Evolutionary conservation across 768 basidiomycete species (phyloP), one percentile per base, ranked within the genome.

Genomic region (Macrolepiota albuminosa): DNA sequence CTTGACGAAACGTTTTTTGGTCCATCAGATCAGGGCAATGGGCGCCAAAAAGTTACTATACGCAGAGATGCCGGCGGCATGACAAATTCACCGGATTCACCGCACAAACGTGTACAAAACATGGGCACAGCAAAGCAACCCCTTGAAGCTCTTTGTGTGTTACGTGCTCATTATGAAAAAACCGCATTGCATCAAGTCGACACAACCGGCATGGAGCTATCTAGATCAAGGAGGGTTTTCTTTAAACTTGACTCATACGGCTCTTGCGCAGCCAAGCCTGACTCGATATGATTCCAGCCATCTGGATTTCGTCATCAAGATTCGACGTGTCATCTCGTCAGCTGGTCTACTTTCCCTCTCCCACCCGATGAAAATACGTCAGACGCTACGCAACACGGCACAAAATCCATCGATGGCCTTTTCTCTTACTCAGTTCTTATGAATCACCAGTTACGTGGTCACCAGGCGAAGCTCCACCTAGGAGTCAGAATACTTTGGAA

Each of bases 31-130:
- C 57, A 45, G 49, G 57, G 49, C 6, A 26, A 56, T 10, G 55
- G 43, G 55, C 55, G 57, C 57, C 48, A 58, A 58, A 31, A 51
- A 21, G 29, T n/a, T 16, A 40, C 36, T 53, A 39, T 53, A n/a
- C 2, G 6, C 9, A 7, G 3, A 29, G 21, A 33, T 54, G 40
- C 54, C 54, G 54, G 54, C 54, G 54, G 54, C 40, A 43, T 58
- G 57, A 58, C 57, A 58, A 58, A 58, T 58, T 58, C 33, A 58
- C 57, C 57, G 57, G 57, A 52, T 42, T 56, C 3, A 29, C 21
- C 47, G 54, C 59, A 6, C 29, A 54, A 61, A 54, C 55, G 60
- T 57, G 60, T 31, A 37, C 60, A 61, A 61, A 57, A 61, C 60
- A 56, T 47, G 60, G 60, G 56, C 60, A 61, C 60, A 57, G 60